phyloP scores from a whole-genome alignment of 2,329 filamentous ascomycete species.

The Phaeosphaeria sp. region DNA sequence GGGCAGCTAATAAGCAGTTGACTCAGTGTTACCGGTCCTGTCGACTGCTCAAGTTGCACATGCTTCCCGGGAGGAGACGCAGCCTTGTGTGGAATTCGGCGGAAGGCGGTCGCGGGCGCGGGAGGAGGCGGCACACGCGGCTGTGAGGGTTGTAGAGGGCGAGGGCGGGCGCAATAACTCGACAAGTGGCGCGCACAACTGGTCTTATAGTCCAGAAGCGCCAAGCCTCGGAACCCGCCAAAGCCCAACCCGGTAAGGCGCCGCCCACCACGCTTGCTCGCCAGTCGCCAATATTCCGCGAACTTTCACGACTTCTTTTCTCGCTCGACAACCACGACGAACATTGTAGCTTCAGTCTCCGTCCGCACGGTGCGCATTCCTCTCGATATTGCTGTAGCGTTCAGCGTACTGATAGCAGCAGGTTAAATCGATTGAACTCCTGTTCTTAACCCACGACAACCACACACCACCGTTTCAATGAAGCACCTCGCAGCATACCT shows the following conservation, averaged over 20 bases:
- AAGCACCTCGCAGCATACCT: constrained; percentile 99
- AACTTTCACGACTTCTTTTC: constrained; percentile 30
- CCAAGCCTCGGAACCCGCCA: constrained; percentile 1
- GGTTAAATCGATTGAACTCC: constrained; percentile 93
- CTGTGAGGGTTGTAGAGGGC: constrained; percentile 15
- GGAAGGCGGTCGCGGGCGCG: constrained; percentile 19
- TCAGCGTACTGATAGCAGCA: constrained; percentile 29
- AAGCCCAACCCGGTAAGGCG: constrained; percentile 2
- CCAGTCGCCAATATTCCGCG: constrained; percentile 17
- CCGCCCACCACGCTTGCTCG: constrained; percentile 16
- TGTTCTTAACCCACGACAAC: constrained; percentile 62
- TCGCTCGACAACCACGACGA: constrained; percentile 44
- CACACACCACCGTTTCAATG: constrained; percentile 71
- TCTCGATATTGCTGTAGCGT: background rate
- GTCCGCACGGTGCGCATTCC: constrained; percentile 74
- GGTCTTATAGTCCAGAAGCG: constrained; percentile 24
- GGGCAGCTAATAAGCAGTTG: constrained; percentile 37
- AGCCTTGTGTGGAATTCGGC: constrained; percentile 12
- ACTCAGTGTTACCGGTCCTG: constrained; percentile 48
- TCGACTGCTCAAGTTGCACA: constrained; percentile 42
- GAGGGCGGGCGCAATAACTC: constrained; percentile 30
- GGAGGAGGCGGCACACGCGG: constrained; percentile 20
- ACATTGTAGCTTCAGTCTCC: constrained; percentile 99
- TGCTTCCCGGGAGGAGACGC: constrained; percentile 33
- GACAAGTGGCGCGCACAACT: constrained; percentile 26